Evolutionary conservation across 108 stramenopile species (phyloP).

Genomic region (Skeletonema marinoi): DNA sequence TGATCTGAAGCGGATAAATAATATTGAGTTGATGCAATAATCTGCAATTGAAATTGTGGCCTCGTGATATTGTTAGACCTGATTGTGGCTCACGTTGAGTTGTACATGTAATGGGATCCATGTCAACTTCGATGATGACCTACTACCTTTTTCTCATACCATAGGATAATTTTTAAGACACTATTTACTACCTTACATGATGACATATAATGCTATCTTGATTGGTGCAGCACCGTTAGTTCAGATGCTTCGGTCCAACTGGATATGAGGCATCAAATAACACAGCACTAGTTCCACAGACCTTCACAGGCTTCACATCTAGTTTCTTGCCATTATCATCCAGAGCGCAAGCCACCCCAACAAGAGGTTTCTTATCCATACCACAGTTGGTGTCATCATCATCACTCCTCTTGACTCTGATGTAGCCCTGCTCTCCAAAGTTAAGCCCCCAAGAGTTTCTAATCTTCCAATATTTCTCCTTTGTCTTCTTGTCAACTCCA

Average conservation of each 20-base stretch:
- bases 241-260: constrained; percentile 29
- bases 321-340: constrained; percentile 62
- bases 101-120: background rate
- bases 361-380: constrained; percentile 67
- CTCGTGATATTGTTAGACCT: background rate
- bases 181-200: background rate
- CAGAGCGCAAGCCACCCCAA: constrained; percentile 80
- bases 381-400: constrained; percentile 62
- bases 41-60: background rate
- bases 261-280: constrained; percentile 72
- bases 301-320: constrained; percentile 48
- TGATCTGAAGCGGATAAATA: no score
- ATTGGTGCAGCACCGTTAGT: background rate
- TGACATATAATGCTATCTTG: background rate
- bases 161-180: background rate
- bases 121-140: background rate
- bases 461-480: constrained; percentile 80
- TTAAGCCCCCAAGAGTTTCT: constrained; percentile 81
- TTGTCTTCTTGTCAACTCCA: constrained; percentile 68
- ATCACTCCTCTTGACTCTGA: constrained; percentile 68
- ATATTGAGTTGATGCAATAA: no score
- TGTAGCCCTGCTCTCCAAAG: constrained; percentile 90
- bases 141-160: background rate
- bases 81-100: background rate
- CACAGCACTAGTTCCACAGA: constrained; percentile 83